Conservation (phyloP, 148 eudicot genomes). For the Dysphania ambrosioides region DNA sequence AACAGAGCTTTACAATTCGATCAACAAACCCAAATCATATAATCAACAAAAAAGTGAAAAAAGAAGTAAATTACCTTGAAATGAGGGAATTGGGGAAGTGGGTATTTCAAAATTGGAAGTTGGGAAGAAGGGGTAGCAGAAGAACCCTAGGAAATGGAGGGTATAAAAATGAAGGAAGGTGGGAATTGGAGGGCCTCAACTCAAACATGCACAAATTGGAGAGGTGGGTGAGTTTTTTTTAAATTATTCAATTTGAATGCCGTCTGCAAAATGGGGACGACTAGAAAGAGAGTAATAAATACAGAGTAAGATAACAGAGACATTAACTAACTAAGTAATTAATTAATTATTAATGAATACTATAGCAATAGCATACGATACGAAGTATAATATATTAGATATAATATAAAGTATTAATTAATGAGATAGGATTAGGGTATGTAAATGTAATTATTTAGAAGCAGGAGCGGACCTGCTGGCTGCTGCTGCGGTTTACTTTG, state of each 20-base stretch:
- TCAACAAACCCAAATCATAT: not conserved
- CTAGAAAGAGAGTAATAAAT: not conserved
- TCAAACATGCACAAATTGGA: not conserved
- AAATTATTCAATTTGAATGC: too few species aligned
- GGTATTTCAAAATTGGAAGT: conserved; percentile 13
- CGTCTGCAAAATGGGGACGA: conserved; percentile 1
- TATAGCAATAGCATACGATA: too few species aligned
- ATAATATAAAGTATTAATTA: too few species aligned
- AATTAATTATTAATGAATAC: too few species aligned
- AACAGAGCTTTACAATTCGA: not conserved
- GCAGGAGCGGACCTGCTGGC: too few species aligned
- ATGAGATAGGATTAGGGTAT: too few species aligned
- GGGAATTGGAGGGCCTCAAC: not conserved
- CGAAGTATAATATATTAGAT: too few species aligned
- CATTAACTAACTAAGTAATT: too few species aligned
- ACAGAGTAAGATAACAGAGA: too few species aligned
- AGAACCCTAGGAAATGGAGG: conserved; percentile 9
- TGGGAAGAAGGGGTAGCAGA: not conserved
- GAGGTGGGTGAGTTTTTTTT: too few species aligned
- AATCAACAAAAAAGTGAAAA: not conserved
- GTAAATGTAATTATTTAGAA: too few species aligned
- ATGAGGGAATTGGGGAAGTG: not conserved
- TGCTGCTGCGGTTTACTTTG: too few species aligned
- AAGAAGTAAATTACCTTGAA: conserved; percentile 10
- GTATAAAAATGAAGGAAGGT: not conserved